A percentile compares a stretch with the other conserved stretches of the same genome.
These are phyloP conservation scores for Oryza rufipogon DNA, from an alignment of 176 grass and related monocot genomes.

Conservation along the genomic window DNA sequence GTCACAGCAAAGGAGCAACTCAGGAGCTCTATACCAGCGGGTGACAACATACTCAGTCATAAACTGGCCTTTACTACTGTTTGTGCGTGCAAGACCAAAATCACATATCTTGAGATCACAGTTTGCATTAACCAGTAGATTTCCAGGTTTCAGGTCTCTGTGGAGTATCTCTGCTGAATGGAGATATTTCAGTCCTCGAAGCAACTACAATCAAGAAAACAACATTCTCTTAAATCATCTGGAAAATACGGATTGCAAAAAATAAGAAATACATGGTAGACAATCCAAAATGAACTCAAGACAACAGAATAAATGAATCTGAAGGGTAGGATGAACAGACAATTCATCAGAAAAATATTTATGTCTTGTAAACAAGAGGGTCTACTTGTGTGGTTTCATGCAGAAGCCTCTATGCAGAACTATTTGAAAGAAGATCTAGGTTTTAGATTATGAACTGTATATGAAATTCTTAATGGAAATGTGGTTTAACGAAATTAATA, in stretches of 20 bases:
- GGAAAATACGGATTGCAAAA: background rate
- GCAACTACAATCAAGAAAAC: constrained; percentile 42
- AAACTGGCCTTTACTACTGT: constrained; percentile 58
- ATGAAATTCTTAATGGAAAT: background rate
- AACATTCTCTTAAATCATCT: constrained; percentile 14
- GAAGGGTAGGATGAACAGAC: background rate
- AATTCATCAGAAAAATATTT: background rate
- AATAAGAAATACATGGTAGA: constrained; percentile 1
- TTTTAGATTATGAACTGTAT: background rate
- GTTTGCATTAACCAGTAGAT: constrained; percentile 61
- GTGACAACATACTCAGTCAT: constrained; percentile 73
- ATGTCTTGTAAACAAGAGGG: constrained; percentile 11
- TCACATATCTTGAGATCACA: constrained; percentile 75
- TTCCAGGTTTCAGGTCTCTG: constrained; percentile 72
- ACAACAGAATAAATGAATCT: constrained; percentile 14
- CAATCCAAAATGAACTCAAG: background rate
- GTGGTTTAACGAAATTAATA: background rate
- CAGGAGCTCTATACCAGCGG: constrained; percentile 68
- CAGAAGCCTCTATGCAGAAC: background rate
- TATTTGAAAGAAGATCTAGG: constrained; percentile 21
- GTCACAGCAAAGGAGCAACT: constrained; percentile 61
- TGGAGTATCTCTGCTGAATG: constrained; percentile 72
- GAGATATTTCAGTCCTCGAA: constrained; percentile 62
- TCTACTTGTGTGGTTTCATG: constrained; percentile 15
- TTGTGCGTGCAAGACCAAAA: constrained; percentile 69